These are phyloP conservation scores for Pulveroboletus frians DNA, from an alignment of 768 basidiomycete genomes.

Conservation along the genomic window DNA sequence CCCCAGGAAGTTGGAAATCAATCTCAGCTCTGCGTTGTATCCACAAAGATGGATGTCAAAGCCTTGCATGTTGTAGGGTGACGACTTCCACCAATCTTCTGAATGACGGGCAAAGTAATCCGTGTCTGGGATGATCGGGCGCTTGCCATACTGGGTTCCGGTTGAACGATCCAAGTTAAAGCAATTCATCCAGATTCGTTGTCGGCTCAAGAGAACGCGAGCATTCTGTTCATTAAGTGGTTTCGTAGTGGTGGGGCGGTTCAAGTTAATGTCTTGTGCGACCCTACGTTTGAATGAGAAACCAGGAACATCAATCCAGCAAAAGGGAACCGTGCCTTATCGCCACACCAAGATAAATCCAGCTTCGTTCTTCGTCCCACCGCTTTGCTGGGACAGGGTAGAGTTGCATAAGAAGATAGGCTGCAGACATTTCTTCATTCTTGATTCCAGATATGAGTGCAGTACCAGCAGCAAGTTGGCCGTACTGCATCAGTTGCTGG, in stretches of 20 bases:
- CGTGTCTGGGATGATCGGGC: conserved; percentile 67
- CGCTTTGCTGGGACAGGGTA: conserved; percentile 69
- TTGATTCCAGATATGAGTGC: conserved; percentile 73
- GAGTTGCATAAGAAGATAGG: conserved; percentile 75
- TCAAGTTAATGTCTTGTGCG: conserved; percentile 86
- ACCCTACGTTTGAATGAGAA: conserved; percentile 44
- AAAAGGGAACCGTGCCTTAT: conserved; percentile 54
- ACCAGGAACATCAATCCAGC: not conserved
- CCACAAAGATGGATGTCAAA: conserved; percentile 80
- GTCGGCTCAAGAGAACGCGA: conserved; percentile 84
- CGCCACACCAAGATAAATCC: conserved; percentile 85
- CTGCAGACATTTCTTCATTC: conserved; percentile 79
- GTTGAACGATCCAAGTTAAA: conserved; percentile 89
- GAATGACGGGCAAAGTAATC: conserved; percentile 75
- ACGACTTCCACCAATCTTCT: conserved; percentile 65
- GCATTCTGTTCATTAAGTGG: conserved; percentile 77
- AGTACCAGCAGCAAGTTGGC: conserved; percentile 71
- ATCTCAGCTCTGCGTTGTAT: conserved; percentile 69
- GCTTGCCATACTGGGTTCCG: conserved; percentile 84
- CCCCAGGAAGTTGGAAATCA: conserved; percentile 54
- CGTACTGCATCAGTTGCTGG: conserved; percentile 63
- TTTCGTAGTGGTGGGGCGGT: conserved; percentile 67
- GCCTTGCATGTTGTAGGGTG: conserved; percentile 59
- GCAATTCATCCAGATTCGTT: conserved; percentile 86
- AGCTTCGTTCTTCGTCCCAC: conserved; percentile 89